These are phyloP conservation scores for Cytospora paraplurivora DNA, from an alignment of 2,329 filamentous ascomycete genomes.

Conservation along the genomic window DNA sequence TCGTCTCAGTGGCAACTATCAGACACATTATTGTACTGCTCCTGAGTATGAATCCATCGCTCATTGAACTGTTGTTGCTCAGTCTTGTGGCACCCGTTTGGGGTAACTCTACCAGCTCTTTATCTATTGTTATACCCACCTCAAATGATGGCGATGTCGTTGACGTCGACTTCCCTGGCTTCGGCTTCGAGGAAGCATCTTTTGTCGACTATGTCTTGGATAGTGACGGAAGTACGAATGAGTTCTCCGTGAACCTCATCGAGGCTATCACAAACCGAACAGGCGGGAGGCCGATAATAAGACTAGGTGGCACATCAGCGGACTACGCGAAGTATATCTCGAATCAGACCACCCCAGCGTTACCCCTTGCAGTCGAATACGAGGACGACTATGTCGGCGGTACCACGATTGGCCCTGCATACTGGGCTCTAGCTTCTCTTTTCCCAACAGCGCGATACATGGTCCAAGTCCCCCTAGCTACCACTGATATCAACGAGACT, in stretches of 20 bases:
- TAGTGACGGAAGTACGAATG: constrained; percentile 35
- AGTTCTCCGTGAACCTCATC: constrained; percentile 39
- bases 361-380: constrained; percentile 37
- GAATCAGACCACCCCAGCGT: constrained; percentile 35
- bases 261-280: constrained; percentile 38
- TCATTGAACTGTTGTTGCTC: neutral
- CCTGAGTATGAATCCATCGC: neutral
- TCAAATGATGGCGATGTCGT: neutral
- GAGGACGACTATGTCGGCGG: constrained; percentile 38
- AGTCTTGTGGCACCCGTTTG: neutral
- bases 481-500: constrained; percentile 39
- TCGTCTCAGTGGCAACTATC: neutral
- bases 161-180: constrained; percentile 33
- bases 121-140: neutral
- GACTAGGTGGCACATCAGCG: constrained; percentile 39
- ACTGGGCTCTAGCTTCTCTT: constrained; percentile 36
- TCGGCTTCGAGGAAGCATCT: constrained; percentile 39
- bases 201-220: constrained; percentile 38
- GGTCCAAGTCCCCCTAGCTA: constrained; percentile 40
- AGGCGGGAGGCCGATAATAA: constrained; percentile 38
- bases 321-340: constrained; percentile 40
- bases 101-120: neutral
- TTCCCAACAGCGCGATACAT: constrained; percentile 40
- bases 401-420: constrained; percentile 39
- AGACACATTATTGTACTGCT: neutral